Conservation (phyloP, 345 rosid species). For the Citrus mangshanensis region DNA sequence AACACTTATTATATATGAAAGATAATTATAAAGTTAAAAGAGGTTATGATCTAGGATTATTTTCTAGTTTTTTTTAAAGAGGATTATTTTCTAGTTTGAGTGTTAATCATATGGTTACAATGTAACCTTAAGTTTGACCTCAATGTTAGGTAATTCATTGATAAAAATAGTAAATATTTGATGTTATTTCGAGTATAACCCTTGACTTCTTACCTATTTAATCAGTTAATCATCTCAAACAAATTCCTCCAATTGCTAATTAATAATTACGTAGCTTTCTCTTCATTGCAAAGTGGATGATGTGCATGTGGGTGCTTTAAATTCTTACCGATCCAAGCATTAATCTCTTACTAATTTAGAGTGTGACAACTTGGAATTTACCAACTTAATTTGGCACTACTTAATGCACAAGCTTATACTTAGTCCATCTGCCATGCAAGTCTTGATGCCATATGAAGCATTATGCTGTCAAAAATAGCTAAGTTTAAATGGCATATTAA, state of each 20-base stretch:
- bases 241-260: background rate
- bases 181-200: background rate
- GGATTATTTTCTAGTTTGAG: background rate
- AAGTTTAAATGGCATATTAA: constrained; percentile 21
- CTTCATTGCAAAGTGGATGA: constrained; percentile 1
- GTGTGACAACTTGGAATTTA: constrained; percentile 20
- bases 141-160: background rate
- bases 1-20: background rate
- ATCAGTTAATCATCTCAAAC: background rate
- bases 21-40: background rate
- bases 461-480: background rate
- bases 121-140: background rate
- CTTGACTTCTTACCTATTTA: too few relatives aligned
- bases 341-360: constrained; percentile 9
- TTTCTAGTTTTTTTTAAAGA: background rate
- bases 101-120: background rate
- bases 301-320: constrained; percentile 24
- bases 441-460: constrained; percentile 6
- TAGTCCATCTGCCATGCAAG: background rate
- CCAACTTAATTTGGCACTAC: constrained; percentile 16
- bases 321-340: constrained; percentile 2
- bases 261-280: background rate
- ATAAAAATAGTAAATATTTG: background rate
- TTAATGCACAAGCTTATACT: background rate
- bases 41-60: background rate